Evolutionary conservation across 331 rosid species (phyloP), one percentile per base, ranked within the genome.

Genomic region (Telfairia occidentalis): DNA sequence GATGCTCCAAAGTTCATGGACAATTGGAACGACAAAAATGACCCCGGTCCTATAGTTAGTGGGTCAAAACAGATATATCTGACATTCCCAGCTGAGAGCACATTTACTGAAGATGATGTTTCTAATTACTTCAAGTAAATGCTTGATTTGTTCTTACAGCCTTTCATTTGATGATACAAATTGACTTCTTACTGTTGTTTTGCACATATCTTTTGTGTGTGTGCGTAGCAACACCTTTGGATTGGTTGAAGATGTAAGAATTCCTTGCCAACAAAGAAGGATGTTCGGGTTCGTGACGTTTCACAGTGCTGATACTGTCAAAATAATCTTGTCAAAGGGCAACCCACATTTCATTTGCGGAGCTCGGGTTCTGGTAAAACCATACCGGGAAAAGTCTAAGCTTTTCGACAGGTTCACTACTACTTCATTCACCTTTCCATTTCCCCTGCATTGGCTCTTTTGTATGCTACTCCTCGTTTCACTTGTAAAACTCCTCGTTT

Each of bases 241-340:
- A 16, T 61, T 60, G 43, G 98, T 94, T 72, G 96, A 90, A 76
- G 98, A 94, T 82, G 98, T 91, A 23, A 82, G 98, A 75, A 94
- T 94, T 78, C 98, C 98, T 7, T 86, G 90, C 82, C 98, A 89
- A 43, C 91, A 86, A 71, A 91, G 64, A 66, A 83, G 98, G 80
- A 94, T 94, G 98, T 94, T 91, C 45, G 98, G 97, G 15, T 94
- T 94, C 59, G 97, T 94, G 42, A 94, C 98, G 52, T 94, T 94
- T 81, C 79, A 38, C 65, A 82, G 84, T 54, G 74, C 91, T 0
- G 90, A 91, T 61, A 89, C 95, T n/a, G 98, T 87, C 77, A 89
- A 85, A 79, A 67, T 23, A 52, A 85, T 94, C 38, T 79, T 94
- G 89, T 88, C 82, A 0, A 85, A 86, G 59, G 95, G 90, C 40